Conservation (phyloP, 2,329 filamentous ascomycete species). For the Nothophaeocryptopus gaeumannii region DNA sequence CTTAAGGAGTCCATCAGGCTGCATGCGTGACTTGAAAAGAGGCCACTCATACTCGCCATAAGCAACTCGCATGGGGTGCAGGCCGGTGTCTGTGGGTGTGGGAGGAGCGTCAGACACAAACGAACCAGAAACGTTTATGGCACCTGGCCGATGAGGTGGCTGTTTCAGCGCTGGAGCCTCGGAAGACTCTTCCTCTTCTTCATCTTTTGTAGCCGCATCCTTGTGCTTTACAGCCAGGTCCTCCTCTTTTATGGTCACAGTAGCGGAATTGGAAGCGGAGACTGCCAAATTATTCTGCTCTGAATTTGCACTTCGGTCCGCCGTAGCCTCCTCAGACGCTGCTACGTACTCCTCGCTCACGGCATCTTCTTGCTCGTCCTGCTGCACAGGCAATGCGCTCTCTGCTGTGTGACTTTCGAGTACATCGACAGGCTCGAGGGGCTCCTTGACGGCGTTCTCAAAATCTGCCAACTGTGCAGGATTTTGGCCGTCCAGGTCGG, state of each 20-base stretch:
- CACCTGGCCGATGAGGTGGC: slow-evolving; percentile 11
- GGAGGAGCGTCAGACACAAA: slow-evolving; percentile 26
- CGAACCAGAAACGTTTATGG: slow-evolving; percentile 12
- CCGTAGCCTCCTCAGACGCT: too few relatives aligned
- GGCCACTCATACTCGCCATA: slow-evolving; percentile 57
- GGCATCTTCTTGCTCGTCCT: too few relatives aligned
- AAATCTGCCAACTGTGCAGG: too few relatives aligned
- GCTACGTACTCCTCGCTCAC: too few relatives aligned
- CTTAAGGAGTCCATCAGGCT: slow-evolving; percentile 55
- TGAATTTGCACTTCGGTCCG: too few relatives aligned
- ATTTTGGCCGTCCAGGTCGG: background rate
- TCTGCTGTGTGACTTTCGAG: too few relatives aligned
- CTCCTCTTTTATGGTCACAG: too few relatives aligned
- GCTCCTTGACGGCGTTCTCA: too few relatives aligned
- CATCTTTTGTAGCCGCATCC: background rate
- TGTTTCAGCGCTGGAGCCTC: background rate
- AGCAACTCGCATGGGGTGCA: slow-evolving; percentile 52
- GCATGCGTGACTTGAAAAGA: slow-evolving; percentile 56
- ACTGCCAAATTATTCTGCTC: too few relatives aligned
- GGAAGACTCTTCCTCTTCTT: slow-evolving; percentile 1
- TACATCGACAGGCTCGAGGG: too few relatives aligned
- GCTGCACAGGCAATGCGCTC: too few relatives aligned
- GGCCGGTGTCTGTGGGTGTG: slow-evolving; percentile 37
- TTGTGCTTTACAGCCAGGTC: background rate
- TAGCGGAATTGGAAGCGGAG: too few relatives aligned